Percentiles rank a stretch among this genome's conserved stretches.
These are phyloP conservation scores for Yarrowia osloensis DNA, from an alignment of 805 yeast genomes.

Conservation along the genomic window DNA sequence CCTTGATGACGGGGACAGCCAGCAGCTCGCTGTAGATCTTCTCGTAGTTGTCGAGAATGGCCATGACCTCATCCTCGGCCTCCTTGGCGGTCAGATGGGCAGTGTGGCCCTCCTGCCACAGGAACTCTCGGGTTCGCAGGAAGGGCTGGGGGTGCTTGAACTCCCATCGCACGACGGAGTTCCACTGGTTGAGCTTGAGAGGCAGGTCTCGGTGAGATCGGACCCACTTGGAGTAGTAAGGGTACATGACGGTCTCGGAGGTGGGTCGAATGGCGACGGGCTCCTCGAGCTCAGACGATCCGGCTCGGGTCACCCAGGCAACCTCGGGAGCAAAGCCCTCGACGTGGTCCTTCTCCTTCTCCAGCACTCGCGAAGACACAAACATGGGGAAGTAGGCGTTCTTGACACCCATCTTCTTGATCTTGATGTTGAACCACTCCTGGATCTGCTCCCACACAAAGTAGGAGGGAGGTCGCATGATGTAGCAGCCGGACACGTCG, in stretches of 20 bases:
- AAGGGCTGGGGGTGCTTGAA: conserved; percentile 99
- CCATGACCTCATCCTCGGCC: conserved; percentile 79
- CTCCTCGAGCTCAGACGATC: conserved; percentile 90
- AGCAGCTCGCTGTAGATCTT: conserved; percentile 84
- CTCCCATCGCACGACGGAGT: conserved; percentile 99
- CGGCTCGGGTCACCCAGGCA: conserved; percentile 99
- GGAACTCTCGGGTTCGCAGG: conserved; percentile 95
- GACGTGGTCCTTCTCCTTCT: conserved; percentile 96
- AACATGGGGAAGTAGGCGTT: conserved; percentile 99
- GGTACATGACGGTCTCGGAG: conserved; percentile 99
- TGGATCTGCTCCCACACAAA: conserved; percentile 94
- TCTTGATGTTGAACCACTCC: conserved; percentile 74
- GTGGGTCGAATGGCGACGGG: conserved; percentile 99
- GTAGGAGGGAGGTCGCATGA: conserved; percentile 94
- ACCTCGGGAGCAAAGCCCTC: conserved; percentile 99
- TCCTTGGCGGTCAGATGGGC: conserved; percentile 85
- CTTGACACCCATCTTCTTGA: conserved; percentile 86
- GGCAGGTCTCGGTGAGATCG: conserved; percentile 98
- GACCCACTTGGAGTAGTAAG: conserved; percentile 98
- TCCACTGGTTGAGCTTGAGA: conserved; percentile 96
- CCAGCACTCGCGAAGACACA: conserved; percentile 87
- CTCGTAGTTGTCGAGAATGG: conserved; percentile 83
- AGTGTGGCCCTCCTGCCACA: conserved; percentile 99
- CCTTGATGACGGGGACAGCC: conserved; percentile 97
- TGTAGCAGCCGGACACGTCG: conserved; percentile 98